Evolutionary conservation across 2,329 filamentous ascomycete genomes (phyloP), one percentile per base, ranked within the genome.

Genomic region (Dothideomycetidae sp.): DNA sequence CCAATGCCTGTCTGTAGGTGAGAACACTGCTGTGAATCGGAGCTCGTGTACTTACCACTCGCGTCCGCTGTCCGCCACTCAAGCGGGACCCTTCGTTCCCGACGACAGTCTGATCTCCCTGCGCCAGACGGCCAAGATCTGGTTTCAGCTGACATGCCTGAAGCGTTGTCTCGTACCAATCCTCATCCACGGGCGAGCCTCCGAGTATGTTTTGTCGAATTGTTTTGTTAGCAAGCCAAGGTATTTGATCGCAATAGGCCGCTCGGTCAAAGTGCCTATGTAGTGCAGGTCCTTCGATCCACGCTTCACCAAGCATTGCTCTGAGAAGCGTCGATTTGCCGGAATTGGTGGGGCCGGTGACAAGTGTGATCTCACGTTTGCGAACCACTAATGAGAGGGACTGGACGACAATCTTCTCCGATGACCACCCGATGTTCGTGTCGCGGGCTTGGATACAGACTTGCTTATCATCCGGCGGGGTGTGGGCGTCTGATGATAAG

Each of bases 11-110:
- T 37, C 5, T n/a, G 16, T 12, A 14, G 12, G 33, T 48, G 37
- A 33, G 10, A 10, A 26, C 16, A 23, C 13, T n/a, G n/a, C 12
- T 31, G 29, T 45, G 42, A 44, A 42, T 42, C 44, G 34, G 36
- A 36, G 5, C 42, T 19, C 37, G 42, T 29, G 36, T 40, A 15
- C 46, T 41, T 2, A 53, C 33, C 15, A 70, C 61, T 33, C 67
- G 59, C 42, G 69, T 64, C 42, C 60, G 66, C 44, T 71, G 67
- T 3, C 67, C 67, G 18, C 66, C 66, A 48, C 66, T 70, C 21
- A 71, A 56, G 15, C 62, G 57, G 39, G 66, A 59, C 19, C 67
- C 67, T 44, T 65, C 64, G 46, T 62, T 68, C 11, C 67, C 67
- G 39, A 68, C 62, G 19, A 62, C 47, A 11, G 66, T 68, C 32